Base-by-base conservation (phyloP, 2,329 filamentous ascomycete species). In the Ascochyta rabiei region DNA sequence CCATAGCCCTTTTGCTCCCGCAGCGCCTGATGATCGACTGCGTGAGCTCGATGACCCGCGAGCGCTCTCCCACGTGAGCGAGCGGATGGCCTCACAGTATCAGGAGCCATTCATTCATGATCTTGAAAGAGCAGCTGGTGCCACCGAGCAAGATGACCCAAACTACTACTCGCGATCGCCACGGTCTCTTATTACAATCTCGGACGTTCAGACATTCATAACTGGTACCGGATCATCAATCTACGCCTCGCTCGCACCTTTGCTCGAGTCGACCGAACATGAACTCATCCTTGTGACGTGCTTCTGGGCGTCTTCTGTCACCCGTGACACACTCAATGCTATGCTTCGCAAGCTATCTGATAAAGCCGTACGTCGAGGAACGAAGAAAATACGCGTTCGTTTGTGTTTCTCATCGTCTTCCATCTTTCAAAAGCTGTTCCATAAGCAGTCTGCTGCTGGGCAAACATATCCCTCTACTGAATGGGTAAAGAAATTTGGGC, bases 251-350 rank as follows among this genome's bases (percentile, higher is more conserved):
- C 77, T 91, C 6, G 75, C 88, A 0, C 85, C 88, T 1, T 84
- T 86, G 8, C 81, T 93, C 3, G 75, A 84, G 4, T 69, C 76
- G 0, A 86, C 89, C 2, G 77, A 82, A 31, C 75, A 81, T 42
- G 89, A 91, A 64, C 77, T 93, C 24, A 84, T 92, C 54, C 81
- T 95, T 37, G 88, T 92, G 6, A 93, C 90, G 8, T 93, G 90
- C 73, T 95, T 93, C 75, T 93, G 90, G 89, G 86, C 90, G 0
- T 77, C 79, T 0, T 93, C 89, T 0, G 74, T 80, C 1, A 87
- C 86, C 0, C 78, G 87, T 16, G 76, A 81, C 4, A 80, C 80
- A 0, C 76, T 95, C 12, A 80, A 78, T 34, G 76, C 82, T 4
- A 78, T 85, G 0, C 80, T 95, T 0, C 73, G 80, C 13, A 77